Conservation (phyloP, 345 rosid genomes). For the Boechera divaricarpa region DNA sequence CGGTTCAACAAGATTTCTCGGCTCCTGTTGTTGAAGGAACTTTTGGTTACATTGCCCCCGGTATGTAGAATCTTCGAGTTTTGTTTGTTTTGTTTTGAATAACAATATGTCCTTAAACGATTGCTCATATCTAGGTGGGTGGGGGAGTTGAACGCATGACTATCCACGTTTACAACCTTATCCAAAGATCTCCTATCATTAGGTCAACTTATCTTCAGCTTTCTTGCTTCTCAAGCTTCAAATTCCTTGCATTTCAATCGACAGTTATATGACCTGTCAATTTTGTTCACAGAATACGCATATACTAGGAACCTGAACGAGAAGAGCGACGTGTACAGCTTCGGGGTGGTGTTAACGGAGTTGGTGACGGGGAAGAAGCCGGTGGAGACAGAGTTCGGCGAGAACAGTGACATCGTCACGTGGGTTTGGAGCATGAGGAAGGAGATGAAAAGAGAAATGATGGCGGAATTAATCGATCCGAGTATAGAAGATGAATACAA, state of each 20-base stretch:
- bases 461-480: constrained; percentile 57
- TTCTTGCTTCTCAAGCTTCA: constrained; percentile 12
- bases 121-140: neutral
- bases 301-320: constrained; percentile 61
- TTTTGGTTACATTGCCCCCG: constrained; percentile 92
- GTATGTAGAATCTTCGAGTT: constrained; percentile 46
- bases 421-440: constrained; percentile 59
- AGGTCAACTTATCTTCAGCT: neutral
- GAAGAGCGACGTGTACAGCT: constrained; percentile 91
- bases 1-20: constrained; percentile 53
- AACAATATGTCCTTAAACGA: neutral
- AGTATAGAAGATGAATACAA: constrained; percentile 50
- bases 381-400: constrained; percentile 65
- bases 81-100: neutral
- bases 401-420: constrained; percentile 64
- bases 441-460: constrained; percentile 47
- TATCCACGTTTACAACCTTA: neutral
- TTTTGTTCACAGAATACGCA: constrained; percentile 61
- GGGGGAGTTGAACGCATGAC: neutral
- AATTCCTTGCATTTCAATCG: neutral
- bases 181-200: neutral
- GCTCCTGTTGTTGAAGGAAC: constrained; percentile 70
- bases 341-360: constrained; percentile 87
- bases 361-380: constrained; percentile 83
- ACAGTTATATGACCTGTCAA: neutral